Evolutionary conservation across 106 monocot genomes (phyloP).

Genomic region (Dendrobium catenatum): DNA sequence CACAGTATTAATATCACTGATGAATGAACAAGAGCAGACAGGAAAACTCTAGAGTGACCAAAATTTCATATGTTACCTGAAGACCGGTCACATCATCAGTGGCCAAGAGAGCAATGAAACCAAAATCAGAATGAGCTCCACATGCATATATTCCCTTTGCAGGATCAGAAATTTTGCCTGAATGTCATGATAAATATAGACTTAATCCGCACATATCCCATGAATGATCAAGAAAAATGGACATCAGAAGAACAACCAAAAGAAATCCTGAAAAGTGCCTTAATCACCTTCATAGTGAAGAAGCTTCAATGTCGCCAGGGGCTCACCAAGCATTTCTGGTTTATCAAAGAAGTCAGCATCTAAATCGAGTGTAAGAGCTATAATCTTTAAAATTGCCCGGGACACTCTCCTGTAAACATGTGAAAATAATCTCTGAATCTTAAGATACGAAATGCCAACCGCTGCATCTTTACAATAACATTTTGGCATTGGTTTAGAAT

Average conservation of each 20-base stretch:
- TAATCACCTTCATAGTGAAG: constrained; percentile 88
- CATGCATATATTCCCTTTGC: constrained; percentile 74
- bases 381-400: constrained; percentile 63
- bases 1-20: not conserved
- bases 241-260: not conserved
- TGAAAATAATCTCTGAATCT: not conserved
- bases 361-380: constrained; percentile 85
- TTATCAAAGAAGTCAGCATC: constrained; percentile 70
- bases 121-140: constrained; percentile 93
- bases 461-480: not conserved
- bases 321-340: constrained; percentile 72
- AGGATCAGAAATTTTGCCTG: constrained; percentile 74
- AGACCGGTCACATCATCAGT: constrained; percentile 90
- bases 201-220: not conserved
- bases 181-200: constrained; percentile 8
- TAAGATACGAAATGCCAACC: constrained; percentile 4
- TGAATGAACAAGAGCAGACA: not conserved
- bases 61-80: constrained; percentile 39
- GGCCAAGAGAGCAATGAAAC: constrained; percentile 87
- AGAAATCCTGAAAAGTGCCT: constrained; percentile 25
- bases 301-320: constrained; percentile 77
- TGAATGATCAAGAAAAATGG: not conserved
- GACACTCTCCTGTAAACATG: constrained; percentile 60
- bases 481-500: not conserved
- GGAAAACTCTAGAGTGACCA: not conserved